A percentile compares a stretch with the other conserved stretches of the same genome.
These are phyloP conservation scores for Eucalyptus curtisii DNA, from an alignment of 345 rosid species.

Conservation along the genomic window DNA sequence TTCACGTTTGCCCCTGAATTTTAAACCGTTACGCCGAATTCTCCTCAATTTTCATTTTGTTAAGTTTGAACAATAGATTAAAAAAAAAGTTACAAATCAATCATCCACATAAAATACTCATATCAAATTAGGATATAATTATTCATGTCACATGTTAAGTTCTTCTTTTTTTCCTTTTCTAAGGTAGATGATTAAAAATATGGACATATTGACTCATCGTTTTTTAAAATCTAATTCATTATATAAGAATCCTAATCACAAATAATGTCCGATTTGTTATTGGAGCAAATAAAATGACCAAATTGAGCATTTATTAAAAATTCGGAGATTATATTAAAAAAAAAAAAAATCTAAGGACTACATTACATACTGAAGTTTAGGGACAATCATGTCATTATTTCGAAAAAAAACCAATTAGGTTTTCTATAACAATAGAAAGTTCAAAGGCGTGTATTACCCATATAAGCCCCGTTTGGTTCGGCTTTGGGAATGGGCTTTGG, in stretches of 20 bases:
- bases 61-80: background rate
- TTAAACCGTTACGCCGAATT: background rate
- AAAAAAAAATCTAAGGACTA: accelerated
- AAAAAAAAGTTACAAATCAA: background rate
- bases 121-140: background rate
- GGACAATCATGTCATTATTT: background rate
- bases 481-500: no score
- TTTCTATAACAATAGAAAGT: background rate
- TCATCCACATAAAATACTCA: background rate
- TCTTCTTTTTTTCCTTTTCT: background rate
- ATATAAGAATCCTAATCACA: background rate
- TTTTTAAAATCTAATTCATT: no score
- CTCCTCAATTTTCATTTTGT: background rate
- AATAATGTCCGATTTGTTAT: background rate
- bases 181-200: background rate
- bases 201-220: background rate
- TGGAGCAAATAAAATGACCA: background rate
- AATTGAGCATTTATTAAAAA: background rate
- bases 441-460: background rate
- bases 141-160: background rate
- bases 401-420: background rate
- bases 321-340: background rate
- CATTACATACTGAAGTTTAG: accelerated
- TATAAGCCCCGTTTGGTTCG: no score
- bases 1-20: background rate